phyloP scores from a whole-genome alignment of 805 yeast genomes.

The Yamadazyma endophytica region DNA sequence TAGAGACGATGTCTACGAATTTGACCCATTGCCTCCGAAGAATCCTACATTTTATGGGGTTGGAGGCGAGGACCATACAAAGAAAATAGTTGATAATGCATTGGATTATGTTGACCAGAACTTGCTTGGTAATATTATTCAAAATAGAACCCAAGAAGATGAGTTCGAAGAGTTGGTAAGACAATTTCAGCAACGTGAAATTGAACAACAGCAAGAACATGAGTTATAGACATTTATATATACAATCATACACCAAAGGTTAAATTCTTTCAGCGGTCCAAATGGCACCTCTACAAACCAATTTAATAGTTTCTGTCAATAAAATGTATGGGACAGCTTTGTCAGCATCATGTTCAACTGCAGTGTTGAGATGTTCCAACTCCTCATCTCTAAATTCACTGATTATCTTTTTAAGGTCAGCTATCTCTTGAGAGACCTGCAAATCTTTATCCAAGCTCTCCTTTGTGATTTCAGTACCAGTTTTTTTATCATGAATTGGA shows the following conservation, averaged over 20 bases:
- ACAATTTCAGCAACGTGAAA: conserved; percentile 13
- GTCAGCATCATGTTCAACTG: conserved; percentile 86
- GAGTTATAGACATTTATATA: neutral
- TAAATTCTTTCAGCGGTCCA: conserved; percentile 84
- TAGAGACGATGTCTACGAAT: conserved; percentile 59
- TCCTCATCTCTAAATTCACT: conserved; percentile 88
- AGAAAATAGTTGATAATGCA: conserved; percentile 25
- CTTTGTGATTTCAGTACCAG: conserved; percentile 23
- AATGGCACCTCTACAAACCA: conserved; percentile 82
- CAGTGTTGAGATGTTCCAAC: conserved; percentile 91
- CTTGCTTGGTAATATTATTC: conserved; percentile 40
- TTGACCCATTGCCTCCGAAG: conserved; percentile 67
- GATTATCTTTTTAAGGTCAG: conserved; percentile 55
- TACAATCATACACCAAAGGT: too few species aligned
- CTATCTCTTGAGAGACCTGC: conserved; percentile 50
- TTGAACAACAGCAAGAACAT: neutral
- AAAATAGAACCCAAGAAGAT: conserved; percentile 24
- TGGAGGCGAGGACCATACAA: conserved; percentile 18
- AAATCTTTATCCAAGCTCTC: conserved; percentile 20
- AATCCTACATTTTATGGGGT: conserved; percentile 31
- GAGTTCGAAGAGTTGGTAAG: conserved; percentile 20
- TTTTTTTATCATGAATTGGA: conserved; percentile 30
- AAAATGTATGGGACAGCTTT: conserved; percentile 89
- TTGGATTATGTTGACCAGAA: conserved; percentile 45
- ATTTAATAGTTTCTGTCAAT: conserved; percentile 81